Percentiles rank a stretch among this genome's conserved stretches.
Evolutionary conservation across 768 basidiomycete species (phyloP).

Genomic region (Omphalotus guepiniiformis): DNA sequence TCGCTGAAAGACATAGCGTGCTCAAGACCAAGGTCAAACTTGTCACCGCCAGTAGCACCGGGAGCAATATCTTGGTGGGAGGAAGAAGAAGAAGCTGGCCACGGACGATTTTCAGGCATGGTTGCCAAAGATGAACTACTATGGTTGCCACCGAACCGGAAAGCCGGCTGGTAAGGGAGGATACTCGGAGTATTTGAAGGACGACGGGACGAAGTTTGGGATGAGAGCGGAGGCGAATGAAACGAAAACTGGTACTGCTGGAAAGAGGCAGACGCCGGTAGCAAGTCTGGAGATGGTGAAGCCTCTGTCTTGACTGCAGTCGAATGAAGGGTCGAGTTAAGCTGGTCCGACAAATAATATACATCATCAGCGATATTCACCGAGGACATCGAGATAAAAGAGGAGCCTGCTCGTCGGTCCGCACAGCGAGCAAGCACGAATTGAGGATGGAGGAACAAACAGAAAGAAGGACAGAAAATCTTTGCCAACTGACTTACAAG

Average conservation of each 20-base stretch:
- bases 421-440: background rate
- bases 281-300: slow-evolving; percentile 40
- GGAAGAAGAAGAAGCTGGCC: background rate
- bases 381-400: background rate
- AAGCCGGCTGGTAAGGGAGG: slow-evolving; percentile 18
- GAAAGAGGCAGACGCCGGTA: slow-evolving; percentile 27
- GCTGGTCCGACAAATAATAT: background rate
- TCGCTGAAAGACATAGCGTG: slow-evolving; percentile 46
- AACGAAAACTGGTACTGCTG: slow-evolving; percentile 36
- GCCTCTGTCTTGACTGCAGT: slow-evolving; percentile 39
- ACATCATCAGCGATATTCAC: background rate
- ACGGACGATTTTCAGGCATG: background rate
- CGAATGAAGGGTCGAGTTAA: slow-evolving; percentile 14
- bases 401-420: background rate
- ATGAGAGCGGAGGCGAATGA: slow-evolving; percentile 23
- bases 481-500: background rate
- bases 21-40: slow-evolving; percentile 8
- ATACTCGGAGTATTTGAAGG: too few species aligned
- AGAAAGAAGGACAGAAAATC: background rate
- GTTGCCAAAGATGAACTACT: background rate
- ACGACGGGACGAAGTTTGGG: slow-evolving; percentile 29
- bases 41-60: background rate
- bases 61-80: background rate
- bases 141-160: background rate
- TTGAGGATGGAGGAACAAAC: too few species aligned